Percentiles rank a stretch among this genome's conserved stretches.
These are phyloP conservation scores for Trichoderma guizhouense DNA, from an alignment of 2,329 filamentous ascomycete species.

Conservation along the genomic window DNA sequence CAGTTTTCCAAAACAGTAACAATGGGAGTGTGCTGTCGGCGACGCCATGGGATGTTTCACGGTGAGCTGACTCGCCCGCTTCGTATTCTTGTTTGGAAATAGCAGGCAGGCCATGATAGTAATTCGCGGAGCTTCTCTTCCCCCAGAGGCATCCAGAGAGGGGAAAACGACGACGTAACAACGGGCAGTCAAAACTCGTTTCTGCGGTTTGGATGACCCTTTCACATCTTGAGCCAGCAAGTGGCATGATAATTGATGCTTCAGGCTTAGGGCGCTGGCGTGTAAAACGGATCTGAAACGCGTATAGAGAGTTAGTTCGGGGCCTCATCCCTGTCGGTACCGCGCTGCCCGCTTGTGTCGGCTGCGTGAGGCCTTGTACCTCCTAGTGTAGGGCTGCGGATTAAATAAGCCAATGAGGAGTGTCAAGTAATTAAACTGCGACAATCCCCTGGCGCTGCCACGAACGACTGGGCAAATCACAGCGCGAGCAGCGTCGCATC, in stretches of 20 bases:
- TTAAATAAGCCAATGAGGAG: not conserved
- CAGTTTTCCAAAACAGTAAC: not conserved
- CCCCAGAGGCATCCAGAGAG: not conserved
- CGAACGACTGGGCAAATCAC: conserved; percentile 6
- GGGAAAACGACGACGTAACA: not conserved
- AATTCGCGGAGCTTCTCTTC: not conserved
- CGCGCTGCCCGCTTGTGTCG: not conserved
- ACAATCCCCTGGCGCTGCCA: not conserved
- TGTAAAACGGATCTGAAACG: conserved; percentile 15
- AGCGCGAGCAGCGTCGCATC: conserved; percentile 2
- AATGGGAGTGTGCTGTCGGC: not conserved
- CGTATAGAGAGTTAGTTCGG: not conserved
- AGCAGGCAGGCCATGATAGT: not conserved
- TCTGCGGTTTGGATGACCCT: conserved; percentile 7
- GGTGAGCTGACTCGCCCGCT: not conserved
- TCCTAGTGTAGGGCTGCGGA: conserved; percentile 8
- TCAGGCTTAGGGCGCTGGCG: conserved; percentile 4
- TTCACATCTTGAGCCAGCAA: not conserved
- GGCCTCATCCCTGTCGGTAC: not conserved
- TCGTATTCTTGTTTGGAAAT: not conserved
- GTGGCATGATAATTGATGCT: conserved; percentile 7
- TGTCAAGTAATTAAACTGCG: not conserved
- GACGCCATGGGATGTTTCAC: not conserved
- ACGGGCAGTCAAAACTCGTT: not conserved
- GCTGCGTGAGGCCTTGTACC: not conserved